These are phyloP conservation scores for Solanum hybrid DNA, from an alignment of 305 asterid genomes.

Conservation along the genomic window DNA sequence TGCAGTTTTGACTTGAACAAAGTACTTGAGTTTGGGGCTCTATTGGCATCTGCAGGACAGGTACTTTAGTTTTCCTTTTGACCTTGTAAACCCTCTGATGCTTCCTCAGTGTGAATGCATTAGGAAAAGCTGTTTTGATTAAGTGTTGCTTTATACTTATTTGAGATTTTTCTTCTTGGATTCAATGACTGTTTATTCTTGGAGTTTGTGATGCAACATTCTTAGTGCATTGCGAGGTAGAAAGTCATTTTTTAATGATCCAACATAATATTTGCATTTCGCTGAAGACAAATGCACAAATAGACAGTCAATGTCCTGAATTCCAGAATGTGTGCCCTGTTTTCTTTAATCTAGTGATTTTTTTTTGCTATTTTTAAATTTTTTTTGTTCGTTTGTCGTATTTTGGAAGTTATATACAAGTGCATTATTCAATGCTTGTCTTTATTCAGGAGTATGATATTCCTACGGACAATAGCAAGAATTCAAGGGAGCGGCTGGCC, in stretches of 20 bases:
- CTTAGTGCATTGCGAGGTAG: not conserved
- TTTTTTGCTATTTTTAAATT: not conserved
- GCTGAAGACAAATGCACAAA: not conserved
- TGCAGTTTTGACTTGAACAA: constrained; percentile 92
- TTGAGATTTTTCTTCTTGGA: not conserved
- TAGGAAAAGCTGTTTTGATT: not conserved
- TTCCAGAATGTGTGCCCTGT: not conserved
- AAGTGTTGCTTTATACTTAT: not conserved
- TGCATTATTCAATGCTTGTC: not conserved
- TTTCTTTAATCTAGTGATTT: not conserved
- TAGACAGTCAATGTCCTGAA: not conserved
- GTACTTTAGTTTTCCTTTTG: constrained; percentile 27
- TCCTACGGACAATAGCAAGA: constrained; percentile 68
- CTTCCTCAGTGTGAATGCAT: not conserved
- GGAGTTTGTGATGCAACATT: not conserved
- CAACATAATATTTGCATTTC: not conserved
- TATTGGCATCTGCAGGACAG: constrained; percentile 99
- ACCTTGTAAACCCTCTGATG: constrained; percentile 1
- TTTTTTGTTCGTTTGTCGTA: not conserved
- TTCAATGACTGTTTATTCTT: not conserved
- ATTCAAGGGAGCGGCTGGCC: constrained; percentile 79
- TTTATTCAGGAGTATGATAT: constrained; percentile 80
- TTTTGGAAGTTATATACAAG: not conserved
- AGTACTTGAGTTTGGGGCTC: constrained; percentile 94
- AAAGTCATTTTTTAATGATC: not conserved